These are phyloP conservation scores for Xylariales sp. DNA, from an alignment of 2,329 filamentous ascomycete species.

Conservation along the genomic window DNA sequence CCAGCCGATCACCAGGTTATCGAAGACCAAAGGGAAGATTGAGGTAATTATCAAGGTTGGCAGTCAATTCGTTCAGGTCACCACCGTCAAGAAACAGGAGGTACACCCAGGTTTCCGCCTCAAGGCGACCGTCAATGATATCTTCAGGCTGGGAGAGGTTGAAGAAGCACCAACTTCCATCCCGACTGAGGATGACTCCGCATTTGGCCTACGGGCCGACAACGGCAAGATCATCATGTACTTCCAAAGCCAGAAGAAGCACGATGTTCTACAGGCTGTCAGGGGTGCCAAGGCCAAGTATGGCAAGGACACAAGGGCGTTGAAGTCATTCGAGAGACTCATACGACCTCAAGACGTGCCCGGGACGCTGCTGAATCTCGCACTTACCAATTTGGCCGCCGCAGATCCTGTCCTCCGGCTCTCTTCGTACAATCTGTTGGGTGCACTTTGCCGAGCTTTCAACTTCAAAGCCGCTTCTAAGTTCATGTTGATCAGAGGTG, in stretches of 20 bases:
- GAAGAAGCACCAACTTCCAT: conserved; percentile 63
- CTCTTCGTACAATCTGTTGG: conserved; percentile 63
- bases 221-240: conserved; percentile 69
- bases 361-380: conserved; percentile 63
- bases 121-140: conserved; percentile 63
- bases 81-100: conserved; percentile 64
- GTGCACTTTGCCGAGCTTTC: conserved; percentile 63
- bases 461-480: conserved; percentile 59
- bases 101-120: conserved; percentile 58
- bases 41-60: conserved; percentile 66
- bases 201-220: conserved; percentile 63
- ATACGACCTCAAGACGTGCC: conserved; percentile 67
- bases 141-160: conserved; percentile 63
- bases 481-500: conserved; percentile 59
- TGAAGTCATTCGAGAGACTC: conserved; percentile 60
- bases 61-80: conserved; percentile 65
- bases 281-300: conserved; percentile 59
- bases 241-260: conserved; percentile 62
- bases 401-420: conserved; percentile 55
- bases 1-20: conserved; percentile 60
- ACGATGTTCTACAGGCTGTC: conserved; percentile 59
- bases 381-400: conserved; percentile 62
- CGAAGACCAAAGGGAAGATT: conserved; percentile 66
- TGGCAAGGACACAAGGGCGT: conserved; percentile 55
- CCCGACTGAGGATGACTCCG: conserved; percentile 60